Base-by-base conservation (phyloP, 441 rosid genomes). In the Pelargonium myrrhifolium region DNA sequence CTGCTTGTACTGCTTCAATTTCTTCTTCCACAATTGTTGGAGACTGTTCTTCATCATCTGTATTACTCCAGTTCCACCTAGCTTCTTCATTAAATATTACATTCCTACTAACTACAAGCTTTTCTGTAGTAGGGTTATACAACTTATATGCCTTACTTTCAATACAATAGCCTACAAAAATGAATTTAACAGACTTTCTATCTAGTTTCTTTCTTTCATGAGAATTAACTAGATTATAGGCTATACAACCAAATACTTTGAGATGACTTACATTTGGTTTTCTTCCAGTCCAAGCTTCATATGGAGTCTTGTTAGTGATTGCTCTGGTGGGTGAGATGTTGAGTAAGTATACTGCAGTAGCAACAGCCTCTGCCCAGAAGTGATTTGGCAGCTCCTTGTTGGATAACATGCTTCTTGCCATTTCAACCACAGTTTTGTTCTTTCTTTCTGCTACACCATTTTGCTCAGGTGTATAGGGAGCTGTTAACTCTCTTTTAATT, bases 391-490 rank as follows among this genome's bases (percentile, higher is more conserved):
- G 5, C 7, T n/a, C 42, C 20, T 63, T 63, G 6, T 35, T 43
- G 11, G 2, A 6, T 9, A 39, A 1, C 47, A 63, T 15, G 5
- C 24, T 31, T 9, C 17, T 65, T 6, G 68, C 35, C 58, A 65
- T 65, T 2, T 65, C 20, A 8, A 65, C 14, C 7, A 65, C 20
- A 8, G 1, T 18, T 10, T 0, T 42, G 15, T 65, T 43, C 18
- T 65, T 21, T 4, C 37, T 65, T 9, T 65, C 68, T 0, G 15
- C 8, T 6, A 65, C 58, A 40, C 68, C 68, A 45, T 65, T 65
- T 21, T 65, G 59, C 20, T 65, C 35, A 9, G 37, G 58, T 14
- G 68, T 43, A n/a, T 65, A 43, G 0, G 17, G 7, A 18, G 1
- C 37, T 1, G 35, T 65, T 0, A 42, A 3, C 8, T 65, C 56